Evolutionary conservation across 176 grass and related monocot genomes (phyloP), one percentile per base, ranked within the genome.

Genomic region (Ensete glaucum): DNA sequence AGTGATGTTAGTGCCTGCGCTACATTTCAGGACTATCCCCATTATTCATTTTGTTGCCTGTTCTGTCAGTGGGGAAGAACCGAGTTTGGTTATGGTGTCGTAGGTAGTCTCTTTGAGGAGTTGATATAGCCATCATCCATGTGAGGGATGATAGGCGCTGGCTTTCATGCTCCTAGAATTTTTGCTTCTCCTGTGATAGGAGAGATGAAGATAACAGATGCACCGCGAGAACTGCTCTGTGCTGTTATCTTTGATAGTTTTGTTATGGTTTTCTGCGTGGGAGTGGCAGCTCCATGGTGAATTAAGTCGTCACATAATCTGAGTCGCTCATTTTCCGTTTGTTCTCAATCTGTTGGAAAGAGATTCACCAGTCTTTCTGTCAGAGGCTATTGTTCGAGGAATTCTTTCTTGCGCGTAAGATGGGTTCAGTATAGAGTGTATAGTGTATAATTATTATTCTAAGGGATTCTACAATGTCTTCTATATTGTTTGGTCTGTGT

Each of bases 371-470:
- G 25, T 70, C 12, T 48, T 20, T 51, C 43, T 19, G 3, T 19
- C 17, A 70, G 67, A 26, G 26, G 64, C n/a, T 67, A 25, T 67
- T 70, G 67, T 70, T 50, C 11, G 67, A 70, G 67, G 29, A 70
- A 70, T 65, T 65, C 21, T 65, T 65, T 65, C 63, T 25, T 27
- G 11, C 12, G 11, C 22, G 1, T 20, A 50, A 65, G 9, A 15
- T 19, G 19, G 34, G 11, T 43, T 14, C 17, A 12, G 48, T 22
- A 50, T 70, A 52, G 67, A 70, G 67, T 70, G 67, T 70, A 70
- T 70, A 70, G 67, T 50, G 67, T 70, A 70, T 51, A 50, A 20
- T 70, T 70, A 20, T 70, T 51, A 51, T 70, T 65, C 23, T 26
- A 24, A 15, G 66, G 20, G 21, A 70, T n/a, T 14, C 67, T 70